Conservation (phyloP, 2,329 filamentous ascomycete genomes). For the Alternaria burnsii region DNA sequence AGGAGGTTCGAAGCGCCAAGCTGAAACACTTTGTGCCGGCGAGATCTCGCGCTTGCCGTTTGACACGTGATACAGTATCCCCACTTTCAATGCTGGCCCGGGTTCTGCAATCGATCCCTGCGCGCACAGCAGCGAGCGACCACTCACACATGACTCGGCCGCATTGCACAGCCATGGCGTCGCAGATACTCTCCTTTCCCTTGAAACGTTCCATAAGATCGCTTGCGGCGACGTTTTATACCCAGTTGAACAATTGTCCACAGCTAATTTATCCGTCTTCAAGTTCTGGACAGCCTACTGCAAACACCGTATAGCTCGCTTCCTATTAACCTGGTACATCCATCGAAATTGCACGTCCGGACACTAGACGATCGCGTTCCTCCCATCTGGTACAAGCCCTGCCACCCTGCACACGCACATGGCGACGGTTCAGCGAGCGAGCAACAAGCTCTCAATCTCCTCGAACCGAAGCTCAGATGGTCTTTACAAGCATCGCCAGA, state of each 20-base stretch:
- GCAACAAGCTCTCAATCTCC: constrained; percentile 36
- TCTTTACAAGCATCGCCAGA: constrained; percentile 42
- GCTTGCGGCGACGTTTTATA: background rate
- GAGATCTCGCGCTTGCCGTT: constrained; percentile 5
- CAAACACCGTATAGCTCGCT: background rate
- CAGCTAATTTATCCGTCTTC: background rate
- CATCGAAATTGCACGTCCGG: constrained; percentile 6
- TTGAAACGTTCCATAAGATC: constrained; percentile 11
- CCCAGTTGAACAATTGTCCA: background rate
- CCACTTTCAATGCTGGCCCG: constrained; percentile 17
- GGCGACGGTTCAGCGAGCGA: constrained; percentile 21
- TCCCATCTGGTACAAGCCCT: background rate
- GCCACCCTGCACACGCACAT: constrained; percentile 14
- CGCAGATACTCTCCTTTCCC: constrained; percentile 21
- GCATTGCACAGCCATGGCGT: constrained; percentile 20
- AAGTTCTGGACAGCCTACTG: background rate
- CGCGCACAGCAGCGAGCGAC: constrained; percentile 14
- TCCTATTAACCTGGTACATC: constrained; percentile 1
- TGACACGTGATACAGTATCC: constrained; percentile 19
- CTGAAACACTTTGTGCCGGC: constrained; percentile 24
- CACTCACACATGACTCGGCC: constrained; percentile 22
- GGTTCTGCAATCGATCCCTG: constrained; percentile 17
- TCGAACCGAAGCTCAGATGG: constrained; percentile 38
- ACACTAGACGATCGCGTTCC: constrained; percentile 2
- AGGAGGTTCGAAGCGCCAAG: constrained; percentile 26